Percentiles rank a stretch among this genome's conserved stretches.
Evolutionary conservation across 2,329 filamentous ascomycete genomes (phyloP).

Genomic region (Colletotrichum viniferum): DNA sequence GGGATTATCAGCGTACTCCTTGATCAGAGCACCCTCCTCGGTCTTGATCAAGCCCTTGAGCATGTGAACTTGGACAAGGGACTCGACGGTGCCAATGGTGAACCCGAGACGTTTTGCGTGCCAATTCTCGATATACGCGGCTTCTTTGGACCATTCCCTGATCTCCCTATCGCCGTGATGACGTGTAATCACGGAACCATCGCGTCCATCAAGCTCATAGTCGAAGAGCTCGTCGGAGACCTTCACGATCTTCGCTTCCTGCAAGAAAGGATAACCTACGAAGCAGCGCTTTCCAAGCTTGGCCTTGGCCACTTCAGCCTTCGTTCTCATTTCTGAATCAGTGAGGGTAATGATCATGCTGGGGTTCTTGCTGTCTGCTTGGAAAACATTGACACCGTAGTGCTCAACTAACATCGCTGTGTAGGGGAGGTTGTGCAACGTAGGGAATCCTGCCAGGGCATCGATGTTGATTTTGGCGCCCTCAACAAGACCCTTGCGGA

Average conservation of each 20-base stretch:
- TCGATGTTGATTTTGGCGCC: constrained; percentile 81
- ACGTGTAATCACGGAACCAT: constrained; percentile 66
- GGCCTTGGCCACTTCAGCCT: constrained; percentile 72
- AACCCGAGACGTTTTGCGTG: constrained; percentile 94
- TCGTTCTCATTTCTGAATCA: constrained; percentile 74
- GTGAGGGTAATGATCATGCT: constrained; percentile 91
- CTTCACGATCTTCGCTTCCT: constrained; percentile 87
- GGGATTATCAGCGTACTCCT: constrained; percentile 87
- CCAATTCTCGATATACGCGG: constrained; percentile 79
- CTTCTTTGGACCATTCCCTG: constrained; percentile 82
- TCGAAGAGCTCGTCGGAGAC: constrained; percentile 95
- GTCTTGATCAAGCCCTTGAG: constrained; percentile 90
- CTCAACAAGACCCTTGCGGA: constrained; percentile 81
- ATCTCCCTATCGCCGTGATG: constrained; percentile 80
- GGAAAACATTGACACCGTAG: constrained; percentile 93
- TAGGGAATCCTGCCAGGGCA: constrained; percentile 94
- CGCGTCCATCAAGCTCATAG: constrained; percentile 74
- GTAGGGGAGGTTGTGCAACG: constrained; percentile 83
- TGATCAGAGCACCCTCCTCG: constrained; percentile 87
- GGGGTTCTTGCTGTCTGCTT: constrained; percentile 93
- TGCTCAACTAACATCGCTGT: constrained; percentile 72
- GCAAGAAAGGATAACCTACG: constrained; percentile 93
- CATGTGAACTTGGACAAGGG: constrained; percentile 90
- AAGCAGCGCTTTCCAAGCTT: constrained; percentile 87
- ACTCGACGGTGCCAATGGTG: constrained; percentile 84